Conservation (phyloP, 257 asterid species). For the Salvia rosmarinus region DNA sequence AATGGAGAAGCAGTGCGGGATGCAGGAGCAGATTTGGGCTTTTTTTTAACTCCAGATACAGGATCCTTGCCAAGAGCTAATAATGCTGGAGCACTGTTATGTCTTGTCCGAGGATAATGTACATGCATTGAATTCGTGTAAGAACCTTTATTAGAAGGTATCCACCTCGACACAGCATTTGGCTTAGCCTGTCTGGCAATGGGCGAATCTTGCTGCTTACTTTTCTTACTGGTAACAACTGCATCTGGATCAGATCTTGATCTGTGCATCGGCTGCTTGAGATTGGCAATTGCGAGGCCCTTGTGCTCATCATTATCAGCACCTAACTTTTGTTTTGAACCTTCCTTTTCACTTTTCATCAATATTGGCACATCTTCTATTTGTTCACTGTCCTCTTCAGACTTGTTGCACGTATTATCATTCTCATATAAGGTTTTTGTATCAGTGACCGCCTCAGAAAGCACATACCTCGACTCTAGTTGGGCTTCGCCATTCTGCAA, state of each 20-base stretch:
- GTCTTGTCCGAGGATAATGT: conserved; percentile 81
- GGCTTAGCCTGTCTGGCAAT: conserved; percentile 68
- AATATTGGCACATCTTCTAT: conserved; percentile 41
- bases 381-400: conserved; percentile 49
- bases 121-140: conserved; percentile 88
- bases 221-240: conserved; percentile 49
- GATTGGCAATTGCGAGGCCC: conserved; percentile 43
- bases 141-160: conserved; percentile 89
- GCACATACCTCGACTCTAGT: conserved; percentile 34
- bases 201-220: conserved; percentile 67
- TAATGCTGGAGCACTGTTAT: conserved; percentile 85
- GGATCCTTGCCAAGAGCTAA: conserved; percentile 62
- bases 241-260: conserved; percentile 59
- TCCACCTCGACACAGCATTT: conserved; percentile 82
- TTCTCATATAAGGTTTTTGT: conserved; percentile 30
- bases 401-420: conserved; percentile 30
- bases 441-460: conserved; percentile 43
- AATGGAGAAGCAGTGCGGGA: conserved; percentile 47
- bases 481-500: conserved; percentile 39
- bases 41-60: conserved; percentile 55
- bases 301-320: conserved; percentile 49
- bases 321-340: conserved; percentile 46
- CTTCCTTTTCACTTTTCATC: conserved; percentile 56
- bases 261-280: conserved; percentile 49
- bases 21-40: conserved; percentile 43